phyloP scores from a whole-genome alignment of 306 rosid species.

The Cicer pinnatifidum region DNA sequence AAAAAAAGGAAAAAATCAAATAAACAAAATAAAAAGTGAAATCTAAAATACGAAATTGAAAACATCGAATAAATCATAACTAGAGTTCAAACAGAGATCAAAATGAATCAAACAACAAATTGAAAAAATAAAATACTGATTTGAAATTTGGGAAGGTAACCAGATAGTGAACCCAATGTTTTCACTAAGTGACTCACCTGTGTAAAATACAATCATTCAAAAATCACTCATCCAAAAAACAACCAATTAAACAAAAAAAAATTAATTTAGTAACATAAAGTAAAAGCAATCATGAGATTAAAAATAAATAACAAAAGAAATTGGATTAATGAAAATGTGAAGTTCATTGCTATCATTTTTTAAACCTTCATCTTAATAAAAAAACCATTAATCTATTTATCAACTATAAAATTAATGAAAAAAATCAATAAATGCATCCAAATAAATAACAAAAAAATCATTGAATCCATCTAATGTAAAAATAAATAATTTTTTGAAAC shows the following conservation, averaged over 20 bases:
- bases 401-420: too few species aligned
- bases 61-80: neutral
- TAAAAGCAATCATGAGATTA: neutral
- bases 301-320: neutral
- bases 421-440: too few species aligned
- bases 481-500: too few species aligned
- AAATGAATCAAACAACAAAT: neutral
- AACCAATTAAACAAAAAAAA: neutral
- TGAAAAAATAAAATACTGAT: neutral
- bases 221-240: too few species aligned
- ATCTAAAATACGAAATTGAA: too few species aligned
- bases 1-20: too few species aligned
- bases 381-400: too few species aligned
- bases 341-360: neutral
- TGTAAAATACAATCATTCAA: neutral
- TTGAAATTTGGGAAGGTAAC: conserved; percentile 37
- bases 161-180: conserved; percentile 57
- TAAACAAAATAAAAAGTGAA: too few species aligned
- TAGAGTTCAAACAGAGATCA: neutral
- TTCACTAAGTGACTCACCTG: conserved; percentile 64
- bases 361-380: too few species aligned
- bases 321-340: neutral
- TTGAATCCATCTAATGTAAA: too few species aligned
- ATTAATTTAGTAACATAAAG: too few species aligned
- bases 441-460: too few species aligned